Conservation (phyloP, 371 early-diverging fungal genomes). For the Mucor piriformis region DNA sequence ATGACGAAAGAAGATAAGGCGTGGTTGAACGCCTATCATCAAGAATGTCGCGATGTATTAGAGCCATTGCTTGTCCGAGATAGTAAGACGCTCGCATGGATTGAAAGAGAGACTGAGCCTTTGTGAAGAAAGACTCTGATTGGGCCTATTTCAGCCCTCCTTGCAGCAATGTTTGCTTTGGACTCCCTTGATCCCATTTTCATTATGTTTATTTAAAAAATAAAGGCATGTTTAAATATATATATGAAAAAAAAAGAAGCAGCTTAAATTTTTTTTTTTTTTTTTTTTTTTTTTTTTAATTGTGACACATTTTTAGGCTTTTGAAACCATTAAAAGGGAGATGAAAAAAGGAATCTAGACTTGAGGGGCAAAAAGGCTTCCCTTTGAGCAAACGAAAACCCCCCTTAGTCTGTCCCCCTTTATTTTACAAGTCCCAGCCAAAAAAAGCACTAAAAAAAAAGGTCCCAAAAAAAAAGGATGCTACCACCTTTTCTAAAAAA, state of each 20-base stretch:
- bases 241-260: background rate
- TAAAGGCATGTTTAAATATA: background rate
- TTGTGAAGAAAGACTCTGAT: background rate
- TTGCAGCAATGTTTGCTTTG: too few species aligned
- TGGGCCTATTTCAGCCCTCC: background rate
- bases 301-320: background rate
- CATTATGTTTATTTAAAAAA: background rate
- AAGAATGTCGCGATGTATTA: slow-evolving; percentile 72
- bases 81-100: slow-evolving; percentile 70
- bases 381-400: too few species aligned
- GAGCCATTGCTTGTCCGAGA: slow-evolving; percentile 71
- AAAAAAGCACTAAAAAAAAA: background rate
- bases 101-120: slow-evolving; percentile 66
- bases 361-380: background rate
- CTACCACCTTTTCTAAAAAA: slow-evolving; percentile 32
- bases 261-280: background rate
- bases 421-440: too few species aligned
- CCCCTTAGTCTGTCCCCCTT: background rate
- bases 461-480: slow-evolving; percentile 15
- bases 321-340: background rate
- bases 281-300: background rate
- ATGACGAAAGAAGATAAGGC: slow-evolving; percentile 66
- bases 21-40: slow-evolving; percentile 90
- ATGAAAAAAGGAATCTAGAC: background rate
- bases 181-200: background rate